Evolutionary conservation across 2,329 filamentous ascomycete species (phyloP), one percentile per base, ranked within the genome.

Genomic region (Fusarium kyushuense): DNA sequence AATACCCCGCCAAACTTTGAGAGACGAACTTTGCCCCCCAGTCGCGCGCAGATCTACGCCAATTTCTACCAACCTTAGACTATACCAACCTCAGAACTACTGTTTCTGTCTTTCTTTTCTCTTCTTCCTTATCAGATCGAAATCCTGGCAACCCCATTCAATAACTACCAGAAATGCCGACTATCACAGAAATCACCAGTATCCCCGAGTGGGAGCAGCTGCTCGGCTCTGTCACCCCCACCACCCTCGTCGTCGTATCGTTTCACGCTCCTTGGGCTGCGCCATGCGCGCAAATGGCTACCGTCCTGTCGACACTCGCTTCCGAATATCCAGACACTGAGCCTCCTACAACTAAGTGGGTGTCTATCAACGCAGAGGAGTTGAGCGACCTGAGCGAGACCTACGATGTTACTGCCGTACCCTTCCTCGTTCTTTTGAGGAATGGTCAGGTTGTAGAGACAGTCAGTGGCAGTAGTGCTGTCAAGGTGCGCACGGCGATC

Each of bases 201-300:
- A 88, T 93, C 74, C 82, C 86, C 71, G 89, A 89, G 73, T 97
- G 96, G 89, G 84, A 89, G 70, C 82, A 87, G 70, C 86, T 91
- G 76, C 83, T 92, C 66, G 83, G 85, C 66, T 84, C 88, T 41
- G 84, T 94, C 16, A 87, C 92, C 13, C 76, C 90, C 3, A 86
- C 89, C 17, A 88, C 92, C 17, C 88, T 97, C 63, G 85, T 95
- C 67, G 86, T 97, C 76, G 88, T 97, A 76, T 97, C 94, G 78
- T 99, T 99, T 85, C 92, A 98, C 79, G 94, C 96, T 21, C 92
- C 94, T 70, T 99, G 96, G 96, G 96, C 96, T 30, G 94, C 94
- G 62, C 96, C 96, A 45, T 98, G 96, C 84, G 90, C 92, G 67
- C 94, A 97, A 81, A 98, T 98, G 94, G 89, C 88, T 72, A 92